Evolutionary conservation across 1,139 yeast species (phyloP).

Genomic region (Sugiyamaella paludigena): DNA sequence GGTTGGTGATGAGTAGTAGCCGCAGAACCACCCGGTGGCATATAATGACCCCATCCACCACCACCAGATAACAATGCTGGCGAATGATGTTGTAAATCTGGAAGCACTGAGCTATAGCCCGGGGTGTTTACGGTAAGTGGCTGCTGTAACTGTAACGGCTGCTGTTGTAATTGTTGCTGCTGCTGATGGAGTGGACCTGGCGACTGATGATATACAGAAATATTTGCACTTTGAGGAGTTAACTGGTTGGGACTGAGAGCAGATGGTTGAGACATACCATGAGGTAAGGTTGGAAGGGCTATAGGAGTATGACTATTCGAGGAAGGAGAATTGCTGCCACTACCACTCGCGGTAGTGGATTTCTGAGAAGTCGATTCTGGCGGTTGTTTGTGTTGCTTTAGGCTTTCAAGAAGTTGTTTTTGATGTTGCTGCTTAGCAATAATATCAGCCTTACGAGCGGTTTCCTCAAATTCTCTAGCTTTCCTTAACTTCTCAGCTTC

Average conservation of each 20-base stretch:
- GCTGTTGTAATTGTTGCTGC: constrained; percentile 1
- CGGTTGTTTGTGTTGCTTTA: constrained; percentile 21
- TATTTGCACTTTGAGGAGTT: not conserved
- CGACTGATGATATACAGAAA: not conserved
- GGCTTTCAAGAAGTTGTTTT: constrained; percentile 21
- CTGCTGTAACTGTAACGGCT: constrained; percentile 6
- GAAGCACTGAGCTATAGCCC: too few species aligned
- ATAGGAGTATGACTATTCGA: constrained; percentile 2
- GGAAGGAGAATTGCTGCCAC: not conserved
- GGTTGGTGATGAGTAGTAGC: not conserved
- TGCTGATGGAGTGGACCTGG: constrained; percentile 4
- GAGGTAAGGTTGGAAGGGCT: constrained; percentile 16
- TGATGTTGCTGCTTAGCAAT: constrained; percentile 24
- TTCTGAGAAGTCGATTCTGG: constrained; percentile 5
- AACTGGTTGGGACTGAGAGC: not conserved
- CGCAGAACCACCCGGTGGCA: not conserved
- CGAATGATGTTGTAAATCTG: too few species aligned
- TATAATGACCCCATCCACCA: too few species aligned
- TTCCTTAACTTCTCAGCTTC: constrained; percentile 16
- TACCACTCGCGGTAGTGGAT: too few species aligned
- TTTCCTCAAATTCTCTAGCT: constrained; percentile 7
- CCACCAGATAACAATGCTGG: too few species aligned
- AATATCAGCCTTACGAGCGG: constrained; percentile 18
- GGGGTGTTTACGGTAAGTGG: not conserved
- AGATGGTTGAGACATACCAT: constrained; percentile 12